Base-by-base conservation (phyloP, 176 grass and related monocot species). In the Secale cereale region DNA sequence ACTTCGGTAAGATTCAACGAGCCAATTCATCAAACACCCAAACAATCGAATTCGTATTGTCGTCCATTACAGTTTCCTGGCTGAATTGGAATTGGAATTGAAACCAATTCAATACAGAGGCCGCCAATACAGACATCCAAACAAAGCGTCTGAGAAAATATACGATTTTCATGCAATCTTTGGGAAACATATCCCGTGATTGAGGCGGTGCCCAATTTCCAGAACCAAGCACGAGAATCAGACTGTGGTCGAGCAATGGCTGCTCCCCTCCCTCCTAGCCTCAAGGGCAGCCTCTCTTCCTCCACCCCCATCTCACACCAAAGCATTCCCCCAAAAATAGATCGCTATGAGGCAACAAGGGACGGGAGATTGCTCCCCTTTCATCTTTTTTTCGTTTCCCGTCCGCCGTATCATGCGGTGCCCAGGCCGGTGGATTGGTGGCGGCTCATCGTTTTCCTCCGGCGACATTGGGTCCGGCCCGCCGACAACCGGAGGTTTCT, bases 301-400 rank as follows among this genome's bases (percentile, higher is more conserved):
- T 30, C 70, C 41, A 13, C 14, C 14, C 13, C 14, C 25, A 45
- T 12, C 6, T 76, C 45, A 54, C 73, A 76, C 27, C 5, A 32
- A 11, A 54, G 28, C 73, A 54, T 76, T 76, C 27, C 45, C 73
- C 45, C 28, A 76, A 76, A 76, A 76, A 32, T 54, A 56, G 73
- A 19, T 54, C 20, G 73, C 45, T 76, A 52, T 52, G 73, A 76
- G 30, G 73, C 73, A 54, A 76, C 73, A 76, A 76, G 73, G 73
- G 45, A 76, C 43, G 26, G 73, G 46, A 48, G 45, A 29, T 29
- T 76, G 0, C 73, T 76, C 46, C 73, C 73, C 27, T 76, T 76
- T 76, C 41, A 27, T 54, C 27, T 31, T 76, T 76, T 76, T 76
- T 76, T 32, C 45, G 73, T 76, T 76, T 76, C 28, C 45, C 27